A percentile compares a stretch with the other conserved stretches of the same genome.
Evolutionary conservation across 345 rosid genomes (phyloP).

Genomic region (Salix arbutifolia): DNA sequence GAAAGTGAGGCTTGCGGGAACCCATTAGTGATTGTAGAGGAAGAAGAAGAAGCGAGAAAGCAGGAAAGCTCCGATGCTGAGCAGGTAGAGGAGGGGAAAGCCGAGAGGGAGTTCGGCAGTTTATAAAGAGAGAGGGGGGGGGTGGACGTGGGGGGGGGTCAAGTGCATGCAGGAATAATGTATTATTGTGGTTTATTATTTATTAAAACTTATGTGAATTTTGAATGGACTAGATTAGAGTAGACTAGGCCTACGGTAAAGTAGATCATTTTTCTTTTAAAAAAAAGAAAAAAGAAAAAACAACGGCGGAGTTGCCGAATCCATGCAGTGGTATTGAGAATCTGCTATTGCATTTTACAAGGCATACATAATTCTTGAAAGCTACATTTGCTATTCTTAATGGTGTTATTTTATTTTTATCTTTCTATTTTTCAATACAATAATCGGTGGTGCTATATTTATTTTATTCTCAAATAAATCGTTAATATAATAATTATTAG

Average conservation of each 20-base stretch:
- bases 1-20: constrained; percentile 52
- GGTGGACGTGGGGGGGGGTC: constrained; percentile 4
- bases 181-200: background rate
- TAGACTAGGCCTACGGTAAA: no score
- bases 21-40: background rate
- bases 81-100: background rate
- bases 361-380: constrained; percentile 6
- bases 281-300: background rate
- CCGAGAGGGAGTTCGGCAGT: background rate
- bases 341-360: background rate
- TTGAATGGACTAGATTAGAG: background rate
- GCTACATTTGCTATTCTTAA: background rate
- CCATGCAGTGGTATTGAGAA: constrained; percentile 13
- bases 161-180: constrained; percentile 14
- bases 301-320: constrained; percentile 6
- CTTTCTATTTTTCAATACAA: background rate
- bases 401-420: no score
- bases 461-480: no score
- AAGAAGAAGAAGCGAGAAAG: background rate
- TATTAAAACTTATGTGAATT: background rate
- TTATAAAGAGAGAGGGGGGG: background rate
- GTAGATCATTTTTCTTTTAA: background rate
- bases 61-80: background rate
- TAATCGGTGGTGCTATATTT: background rate
- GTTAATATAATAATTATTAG: no score